Percentiles rank a stretch among this genome's conserved stretches.
These are phyloP conservation scores for Dothiorella sarmentorum DNA, from an alignment of 2,329 filamentous ascomycete genomes.

Conservation along the genomic window DNA sequence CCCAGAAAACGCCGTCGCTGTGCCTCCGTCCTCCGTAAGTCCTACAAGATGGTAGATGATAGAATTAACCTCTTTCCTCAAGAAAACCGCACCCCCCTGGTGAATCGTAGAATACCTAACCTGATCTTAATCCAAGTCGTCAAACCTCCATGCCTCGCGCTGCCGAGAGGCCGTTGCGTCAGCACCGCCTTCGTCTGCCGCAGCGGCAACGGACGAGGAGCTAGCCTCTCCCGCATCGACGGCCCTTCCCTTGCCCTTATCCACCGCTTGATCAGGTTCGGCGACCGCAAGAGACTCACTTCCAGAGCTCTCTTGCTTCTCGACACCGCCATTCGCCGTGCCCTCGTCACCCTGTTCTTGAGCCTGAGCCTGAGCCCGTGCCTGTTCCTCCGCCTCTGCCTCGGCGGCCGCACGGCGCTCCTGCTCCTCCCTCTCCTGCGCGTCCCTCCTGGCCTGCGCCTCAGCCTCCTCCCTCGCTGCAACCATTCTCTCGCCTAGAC, in stretches of 20 bases:
- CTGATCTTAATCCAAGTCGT: background rate
- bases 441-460: conserved; percentile 17
- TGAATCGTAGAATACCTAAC: background rate
- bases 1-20: background rate
- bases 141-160: conserved; percentile 7
- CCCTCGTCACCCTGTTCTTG: background rate
- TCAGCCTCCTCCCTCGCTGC: conserved; percentile 51
- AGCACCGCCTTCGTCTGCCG: background rate
- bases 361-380: background rate
- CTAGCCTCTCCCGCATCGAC: background rate
- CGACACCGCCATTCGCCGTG: background rate
- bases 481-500: conserved; percentile 60
- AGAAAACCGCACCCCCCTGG: no score
- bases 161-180: background rate
- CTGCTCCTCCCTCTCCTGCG: conserved; percentile 6
- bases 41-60: no score
- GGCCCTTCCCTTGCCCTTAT: conserved; percentile 16
- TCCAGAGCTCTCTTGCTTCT: background rate
- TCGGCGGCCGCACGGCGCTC: background rate
- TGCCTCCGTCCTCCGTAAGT: background rate
- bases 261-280: background rate
- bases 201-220: background rate
- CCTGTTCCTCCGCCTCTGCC: no score
- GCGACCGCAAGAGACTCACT: background rate
- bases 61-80: no score